A percentile compares a stretch with the other conserved stretches of the same genome.
Conservation (phyloP, 768 basidiomycete genomes). For the Agaricus subrufescens region DNA sequence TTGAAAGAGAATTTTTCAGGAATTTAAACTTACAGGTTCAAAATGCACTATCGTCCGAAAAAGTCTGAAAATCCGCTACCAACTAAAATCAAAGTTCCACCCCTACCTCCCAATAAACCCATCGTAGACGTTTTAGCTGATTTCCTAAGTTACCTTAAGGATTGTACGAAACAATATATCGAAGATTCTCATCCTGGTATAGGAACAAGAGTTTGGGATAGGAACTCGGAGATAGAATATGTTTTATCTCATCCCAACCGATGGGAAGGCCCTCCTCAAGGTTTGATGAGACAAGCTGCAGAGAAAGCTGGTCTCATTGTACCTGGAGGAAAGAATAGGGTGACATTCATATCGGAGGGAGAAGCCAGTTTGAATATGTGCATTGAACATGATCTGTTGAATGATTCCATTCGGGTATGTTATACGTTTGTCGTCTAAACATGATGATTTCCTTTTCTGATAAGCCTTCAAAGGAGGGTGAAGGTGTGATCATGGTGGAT, state of each 20-base stretch:
- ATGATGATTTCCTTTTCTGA: not conserved
- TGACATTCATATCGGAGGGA: constrained; percentile 56
- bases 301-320: constrained; percentile 45
- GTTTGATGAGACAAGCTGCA: constrained; percentile 48
- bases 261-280: constrained; percentile 56
- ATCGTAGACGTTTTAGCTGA: constrained; percentile 42
- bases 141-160: constrained; percentile 43
- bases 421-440: not conserved
- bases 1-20: constrained; percentile 5
- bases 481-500: constrained; percentile 35
- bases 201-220: constrained; percentile 6
- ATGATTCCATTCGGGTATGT: constrained; percentile 16
- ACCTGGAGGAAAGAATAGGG: constrained; percentile 28
- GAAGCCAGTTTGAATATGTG: constrained; percentile 59
- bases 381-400: constrained; percentile 34
- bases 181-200: constrained; percentile 9
- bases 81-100: constrained; percentile 19
- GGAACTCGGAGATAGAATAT: constrained; percentile 35
- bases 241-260: constrained; percentile 61
- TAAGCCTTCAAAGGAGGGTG: constrained; percentile 20
- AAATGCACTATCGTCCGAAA: constrained; percentile 28
- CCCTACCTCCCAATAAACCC: constrained; percentile 36
- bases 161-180: constrained; percentile 11
- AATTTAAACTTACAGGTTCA: constrained; percentile 23
- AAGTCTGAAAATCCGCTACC: constrained; percentile 2